Conservation (phyloP, 257 asterid species). For the Solanum sitiens region DNA sequence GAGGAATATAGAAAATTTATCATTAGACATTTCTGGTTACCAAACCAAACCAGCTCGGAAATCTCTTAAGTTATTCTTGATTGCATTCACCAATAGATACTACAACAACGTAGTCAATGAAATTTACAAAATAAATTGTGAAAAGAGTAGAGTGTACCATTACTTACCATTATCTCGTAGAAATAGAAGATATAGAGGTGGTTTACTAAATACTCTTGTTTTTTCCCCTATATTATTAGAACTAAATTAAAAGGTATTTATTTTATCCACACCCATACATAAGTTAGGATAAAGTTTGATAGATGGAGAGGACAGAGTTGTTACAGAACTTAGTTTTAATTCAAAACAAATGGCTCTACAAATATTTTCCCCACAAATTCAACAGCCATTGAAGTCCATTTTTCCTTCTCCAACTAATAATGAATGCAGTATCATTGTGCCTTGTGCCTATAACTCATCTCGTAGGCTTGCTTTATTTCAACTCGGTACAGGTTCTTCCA, state of each 20-base stretch:
- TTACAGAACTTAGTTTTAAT: background rate
- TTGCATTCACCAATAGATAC: too few relatives aligned
- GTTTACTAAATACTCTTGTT: background rate
- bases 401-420: background rate
- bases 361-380: background rate
- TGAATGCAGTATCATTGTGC: background rate
- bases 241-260: background rate
- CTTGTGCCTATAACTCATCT: slow-evolving; percentile 24
- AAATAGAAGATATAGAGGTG: background rate
- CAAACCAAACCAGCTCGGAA: fast-evolving
- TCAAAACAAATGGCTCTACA: background rate
- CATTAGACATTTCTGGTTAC: background rate
- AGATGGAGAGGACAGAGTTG: background rate
- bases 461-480: slow-evolving; percentile 38
- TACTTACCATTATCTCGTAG: too few relatives aligned
- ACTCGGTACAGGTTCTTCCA: slow-evolving; percentile 22
- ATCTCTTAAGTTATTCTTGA: background rate
- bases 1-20: background rate
- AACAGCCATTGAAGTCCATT: background rate
- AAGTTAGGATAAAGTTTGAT: background rate
- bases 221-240: background rate
- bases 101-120: background rate
- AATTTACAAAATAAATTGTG: too few relatives aligned
- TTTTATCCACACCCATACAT: background rate
- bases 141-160: too few relatives aligned